A percentile compares a stretch with the other conserved stretches of the same genome.
Conservation (phyloP, 2,329 filamentous ascomycete species). For the Penicillium thymicola region DNA sequence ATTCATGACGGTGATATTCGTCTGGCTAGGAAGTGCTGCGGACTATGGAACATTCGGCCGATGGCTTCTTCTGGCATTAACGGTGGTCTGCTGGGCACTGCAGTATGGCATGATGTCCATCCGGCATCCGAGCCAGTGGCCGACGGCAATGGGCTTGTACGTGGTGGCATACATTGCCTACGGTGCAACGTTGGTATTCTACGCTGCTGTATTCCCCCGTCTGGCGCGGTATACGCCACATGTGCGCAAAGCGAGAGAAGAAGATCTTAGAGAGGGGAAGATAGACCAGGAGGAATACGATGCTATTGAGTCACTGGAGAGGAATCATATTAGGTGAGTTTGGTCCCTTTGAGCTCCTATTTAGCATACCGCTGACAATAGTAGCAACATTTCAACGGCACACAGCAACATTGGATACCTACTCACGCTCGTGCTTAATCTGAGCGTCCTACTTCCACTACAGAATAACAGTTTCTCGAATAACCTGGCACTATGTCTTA, state of each 20-base stretch:
- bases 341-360: background rate
- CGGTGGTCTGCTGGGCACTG: constrained; percentile 41
- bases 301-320: constrained; percentile 41
- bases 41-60: constrained; percentile 44
- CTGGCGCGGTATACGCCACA: constrained; percentile 42
- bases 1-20: constrained; percentile 44
- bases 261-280: constrained; percentile 40
- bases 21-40: constrained; percentile 42
- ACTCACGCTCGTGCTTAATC: constrained; percentile 38
- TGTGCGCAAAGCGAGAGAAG: constrained; percentile 42
- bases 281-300: constrained; percentile 41
- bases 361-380: constrained; percentile 2
- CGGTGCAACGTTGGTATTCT: constrained; percentile 43
- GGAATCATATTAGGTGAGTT: constrained; percentile 40
- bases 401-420: constrained; percentile 46
- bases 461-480: constrained; percentile 37
- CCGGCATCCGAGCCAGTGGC: constrained; percentile 39
- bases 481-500: constrained; percentile 41
- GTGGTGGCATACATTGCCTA: constrained; percentile 42
- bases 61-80: constrained; percentile 42
- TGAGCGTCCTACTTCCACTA: constrained; percentile 41
- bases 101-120: constrained; percentile 44
- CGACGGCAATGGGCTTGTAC: constrained; percentile 41
- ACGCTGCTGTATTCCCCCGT: constrained; percentile 41
- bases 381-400: constrained; percentile 42